Base-by-base conservation (phyloP, 371 early-diverging fungal genomes). In the Mortierella sp. region DNA sequence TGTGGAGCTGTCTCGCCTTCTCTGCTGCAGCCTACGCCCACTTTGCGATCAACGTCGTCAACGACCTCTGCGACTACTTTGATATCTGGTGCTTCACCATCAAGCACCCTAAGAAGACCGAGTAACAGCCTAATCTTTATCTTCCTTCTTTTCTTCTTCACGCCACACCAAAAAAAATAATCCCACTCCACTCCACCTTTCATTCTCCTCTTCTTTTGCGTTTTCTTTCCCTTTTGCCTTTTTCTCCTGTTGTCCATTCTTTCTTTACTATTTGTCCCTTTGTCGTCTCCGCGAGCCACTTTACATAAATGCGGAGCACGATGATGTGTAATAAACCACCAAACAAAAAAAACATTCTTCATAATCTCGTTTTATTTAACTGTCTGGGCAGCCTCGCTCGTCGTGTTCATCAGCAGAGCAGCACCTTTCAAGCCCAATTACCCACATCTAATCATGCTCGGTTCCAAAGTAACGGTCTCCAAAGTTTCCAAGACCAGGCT, bases 401-500 rank as follows among this genome's bases (percentile, higher is more conserved):
- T 29, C 11, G 27, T 35, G 18, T 63, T 4, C 1, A 18, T 14
- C 63, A 51, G 1, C 51, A 51, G 5, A 51, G 51, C 32, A 11
- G 21, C 21, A 35, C 6, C 35, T 18, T 63, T 60, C 14, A 46
- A 14, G 14, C 48, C 48, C 48, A 46, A 46, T 21, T 54, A 11
- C 24, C 32, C 48, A 56, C 44, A 71, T 75, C 49, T 77, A 72
- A 4, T 84, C 85, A 29, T 76, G 41, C 58, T 84, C 85, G 14
- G 85, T 84, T 44, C 85, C 85, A 76, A 81, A 86, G 65, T 86
- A 86, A 21, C 86, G 79, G 32, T 86, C 93, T 75, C 95, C 96
- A 94, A 97, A 97, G 85, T 96, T 93, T 46, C 98, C 98, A 82
- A 96, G 93, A n/a, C 96, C 96, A 35, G 97, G 96, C 75, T 93